These are phyloP conservation scores for Sporothrix curviconia DNA, from an alignment of 2,329 filamentous ascomycete genomes.

Conservation along the genomic window DNA sequence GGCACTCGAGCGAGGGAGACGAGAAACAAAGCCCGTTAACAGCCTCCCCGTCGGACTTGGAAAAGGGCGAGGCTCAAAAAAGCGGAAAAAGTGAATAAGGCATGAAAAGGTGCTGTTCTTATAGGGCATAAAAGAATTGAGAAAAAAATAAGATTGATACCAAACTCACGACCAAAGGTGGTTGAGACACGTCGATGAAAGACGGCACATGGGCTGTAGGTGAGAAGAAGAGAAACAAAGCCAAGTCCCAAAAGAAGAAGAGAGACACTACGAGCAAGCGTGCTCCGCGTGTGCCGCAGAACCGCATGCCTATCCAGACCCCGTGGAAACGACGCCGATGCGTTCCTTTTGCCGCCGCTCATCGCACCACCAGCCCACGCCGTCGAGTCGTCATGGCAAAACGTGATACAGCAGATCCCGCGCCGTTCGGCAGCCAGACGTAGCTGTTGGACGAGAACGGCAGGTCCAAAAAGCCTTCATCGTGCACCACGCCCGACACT, in stretches of 20 bases:
- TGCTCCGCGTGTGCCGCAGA: background rate
- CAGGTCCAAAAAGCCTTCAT: constrained; percentile 24
- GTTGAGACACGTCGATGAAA: background rate
- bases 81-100: no score
- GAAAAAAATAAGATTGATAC: no score
- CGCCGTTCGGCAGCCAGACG: constrained; percentile 23
- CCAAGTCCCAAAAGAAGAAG: background rate
- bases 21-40: background rate
- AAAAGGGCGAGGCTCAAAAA: no score
- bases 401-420: constrained; percentile 25
- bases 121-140: no score
- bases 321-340: background rate
- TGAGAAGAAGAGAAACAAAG: background rate
- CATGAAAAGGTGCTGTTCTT: no score
- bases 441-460: constrained; percentile 21
- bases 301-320: constrained; percentile 15
- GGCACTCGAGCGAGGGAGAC: background rate
- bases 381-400: constrained; percentile 23
- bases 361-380: constrained; percentile 25
- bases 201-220: background rate
- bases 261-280: background rate
- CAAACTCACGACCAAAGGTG: no score
- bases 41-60: background rate
- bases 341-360: constrained; percentile 24
- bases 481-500: constrained; percentile 20